Base-by-base conservation (phyloP, 2,329 filamentous ascomycete species). In the Scedosporium aurantiacum region DNA sequence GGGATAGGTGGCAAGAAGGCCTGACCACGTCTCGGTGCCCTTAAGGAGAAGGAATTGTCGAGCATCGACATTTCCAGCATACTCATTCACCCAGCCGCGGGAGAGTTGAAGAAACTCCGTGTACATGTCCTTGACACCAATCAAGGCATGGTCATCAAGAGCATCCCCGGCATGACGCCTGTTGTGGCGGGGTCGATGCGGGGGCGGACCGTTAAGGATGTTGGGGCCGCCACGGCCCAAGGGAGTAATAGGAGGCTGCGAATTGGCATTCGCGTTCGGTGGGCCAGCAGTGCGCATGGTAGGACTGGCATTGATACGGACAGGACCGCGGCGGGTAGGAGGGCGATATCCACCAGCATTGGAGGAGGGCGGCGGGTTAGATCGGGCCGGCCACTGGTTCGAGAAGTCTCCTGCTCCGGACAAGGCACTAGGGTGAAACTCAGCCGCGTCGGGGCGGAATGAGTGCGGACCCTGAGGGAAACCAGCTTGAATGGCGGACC, bases 1-100 rank as follows among this genome's bases (percentile, higher is more conserved):
- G 40, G 70, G 68, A 62, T 76, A 76, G 1, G 70, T 72, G 1
- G 72, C 70, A 40, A 75, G 62, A 14, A 76, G 68, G 23, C 74
- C 69, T 2, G 70, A 68, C 73, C 74, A 76, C 47, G 75, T 32
- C n/a, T n/a, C n/a, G 7, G 41, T 41, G n/a, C 37, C 32, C 58
- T 37, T 60, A 4, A 60, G 23, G 45, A 50, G 54, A 16, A 50
- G n/a, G 18, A 50, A n/a, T 40, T 54, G 45, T 2, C 41, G 45
- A 2, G 58, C 32, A 40, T 60, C 58, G 23, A 23, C n/a, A 14
- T 37, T 41, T 7, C 40, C 47, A 1, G 58, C 58, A 25, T 60
- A 47, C n/a, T 54, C 18, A 3, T 50, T 43, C 27, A 60, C 58
- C 58, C 58, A 60, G n/a, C 45, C 47, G 14, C 47, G 58, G 8